phyloP scores from a whole-genome alignment of 1,284 basidiomycete species.

The Lignosus rhinocerotis region DNA sequence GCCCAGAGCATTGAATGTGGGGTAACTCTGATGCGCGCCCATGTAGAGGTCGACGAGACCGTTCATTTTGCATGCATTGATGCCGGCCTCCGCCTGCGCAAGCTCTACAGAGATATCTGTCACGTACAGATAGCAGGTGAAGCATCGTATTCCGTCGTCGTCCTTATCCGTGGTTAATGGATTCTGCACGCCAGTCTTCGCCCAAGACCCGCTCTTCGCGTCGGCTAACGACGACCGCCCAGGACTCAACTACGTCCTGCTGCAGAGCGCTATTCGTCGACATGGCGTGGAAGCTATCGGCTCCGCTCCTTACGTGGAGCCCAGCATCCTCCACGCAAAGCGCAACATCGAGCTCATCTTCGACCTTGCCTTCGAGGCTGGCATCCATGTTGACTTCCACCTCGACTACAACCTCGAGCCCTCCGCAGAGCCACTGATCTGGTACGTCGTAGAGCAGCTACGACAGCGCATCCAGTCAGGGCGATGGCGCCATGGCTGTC shows the following conservation, averaged over 20 bases:
- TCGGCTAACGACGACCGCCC: conserved; percentile 34
- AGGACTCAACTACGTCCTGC: conserved; percentile 46
- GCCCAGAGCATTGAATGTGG: conserved; percentile 57
- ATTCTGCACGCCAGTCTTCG: conserved; percentile 47
- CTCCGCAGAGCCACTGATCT: conserved; percentile 51
- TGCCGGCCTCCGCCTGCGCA: conserved; percentile 47
- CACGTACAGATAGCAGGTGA: conserved; percentile 58
- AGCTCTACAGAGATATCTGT: conserved; percentile 46
- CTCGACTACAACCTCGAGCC: conserved; percentile 64
- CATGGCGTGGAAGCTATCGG: conserved; percentile 51
- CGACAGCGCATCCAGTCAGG: conserved; percentile 25
- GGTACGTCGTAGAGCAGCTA: conserved; percentile 48
- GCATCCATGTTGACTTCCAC: conserved; percentile 60
- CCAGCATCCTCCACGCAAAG: conserved; percentile 45
- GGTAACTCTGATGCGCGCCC: conserved; percentile 64
- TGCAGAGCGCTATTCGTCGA: conserved; percentile 39
- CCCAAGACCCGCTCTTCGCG: conserved; percentile 59
- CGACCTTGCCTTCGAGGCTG: conserved; percentile 41
- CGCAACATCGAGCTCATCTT: conserved; percentile 56
- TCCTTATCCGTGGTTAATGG: conserved; percentile 6
- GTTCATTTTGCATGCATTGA: conserved; percentile 53
- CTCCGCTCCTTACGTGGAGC: conserved; percentile 66
- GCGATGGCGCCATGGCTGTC: conserved; percentile 26
- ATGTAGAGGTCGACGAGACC: conserved; percentile 62
- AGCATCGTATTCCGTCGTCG: conserved; percentile 10